A percentile compares a stretch with the other conserved stretches of the same genome.
These are phyloP conservation scores for Phaseolus lunatus DNA, from an alignment of 306 rosid species.

Conservation along the genomic window DNA sequence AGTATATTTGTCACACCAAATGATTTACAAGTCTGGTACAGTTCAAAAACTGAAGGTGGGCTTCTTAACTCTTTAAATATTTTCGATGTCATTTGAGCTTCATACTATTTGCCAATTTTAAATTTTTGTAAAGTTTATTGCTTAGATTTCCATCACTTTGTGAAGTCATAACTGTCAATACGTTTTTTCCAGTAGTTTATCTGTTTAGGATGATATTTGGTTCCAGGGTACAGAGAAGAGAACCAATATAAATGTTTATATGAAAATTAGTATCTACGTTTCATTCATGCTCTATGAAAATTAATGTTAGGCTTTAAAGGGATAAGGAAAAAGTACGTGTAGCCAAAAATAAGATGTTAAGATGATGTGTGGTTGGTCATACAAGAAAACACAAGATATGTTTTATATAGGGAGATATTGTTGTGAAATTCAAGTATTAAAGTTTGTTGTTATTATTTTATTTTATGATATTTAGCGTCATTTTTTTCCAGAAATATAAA, in stretches of 20 bases:
- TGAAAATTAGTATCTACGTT: conserved; percentile 18
- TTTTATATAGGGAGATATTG: neutral
- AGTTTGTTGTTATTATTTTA: conserved; percentile 14
- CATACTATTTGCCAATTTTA: conserved; percentile 21
- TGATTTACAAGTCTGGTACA: conserved; percentile 74
- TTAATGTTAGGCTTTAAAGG: neutral
- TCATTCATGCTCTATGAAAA: neutral
- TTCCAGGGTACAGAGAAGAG: neutral
- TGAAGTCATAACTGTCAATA: conserved; percentile 20
- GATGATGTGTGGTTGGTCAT: neutral
- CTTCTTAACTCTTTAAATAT: conserved; percentile 22
- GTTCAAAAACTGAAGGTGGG: conserved; percentile 84
- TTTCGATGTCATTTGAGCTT: conserved; percentile 18
- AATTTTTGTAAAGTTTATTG: neutral
- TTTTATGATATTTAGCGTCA: conserved; percentile 22
- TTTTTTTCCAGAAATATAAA: conserved; percentile 7
- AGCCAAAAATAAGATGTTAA: neutral
- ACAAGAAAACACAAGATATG: neutral
- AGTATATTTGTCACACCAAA: conserved; percentile 89
- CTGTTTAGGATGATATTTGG: conserved; percentile 28
- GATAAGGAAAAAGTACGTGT: neutral
- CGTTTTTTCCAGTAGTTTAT: neutral
- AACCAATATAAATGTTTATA: neutral
- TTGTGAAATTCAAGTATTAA: conserved; percentile 2
- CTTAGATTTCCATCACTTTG: conserved; percentile 19